Percentiles rank a stretch among this genome's conserved stretches.
These are phyloP conservation scores for Helichrysum umbraculigerum DNA, from an alignment of 129 eudicot species.

Conservation along the genomic window DNA sequence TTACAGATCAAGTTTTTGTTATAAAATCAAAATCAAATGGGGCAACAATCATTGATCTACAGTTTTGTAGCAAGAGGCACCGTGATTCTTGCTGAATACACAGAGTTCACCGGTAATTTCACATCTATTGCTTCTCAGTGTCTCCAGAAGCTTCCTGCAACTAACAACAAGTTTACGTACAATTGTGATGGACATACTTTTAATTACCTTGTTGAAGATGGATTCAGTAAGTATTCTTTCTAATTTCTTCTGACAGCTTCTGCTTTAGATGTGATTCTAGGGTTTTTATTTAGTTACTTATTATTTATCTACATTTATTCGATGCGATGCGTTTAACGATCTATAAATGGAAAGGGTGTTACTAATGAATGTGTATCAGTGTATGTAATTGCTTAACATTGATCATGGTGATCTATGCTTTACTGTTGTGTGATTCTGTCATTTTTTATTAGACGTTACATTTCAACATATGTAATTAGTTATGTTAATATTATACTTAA, in stretches of 20 bases:
- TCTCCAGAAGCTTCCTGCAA: slow-evolving; percentile 58
- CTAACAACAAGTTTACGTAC: slow-evolving; percentile 52
- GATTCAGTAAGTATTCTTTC: slow-evolving; percentile 38
- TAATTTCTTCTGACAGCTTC: neutral
- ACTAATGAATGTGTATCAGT: no score
- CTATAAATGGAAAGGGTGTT: neutral
- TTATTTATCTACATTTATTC: neutral
- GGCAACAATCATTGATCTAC: slow-evolving; percentile 50
- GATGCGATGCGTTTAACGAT: neutral
- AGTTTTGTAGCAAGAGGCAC: slow-evolving; percentile 55
- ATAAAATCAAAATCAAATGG: slow-evolving; percentile 33
- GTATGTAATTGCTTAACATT: no score
- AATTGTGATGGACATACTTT: slow-evolving; percentile 61
- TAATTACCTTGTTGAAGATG: slow-evolving; percentile 61
- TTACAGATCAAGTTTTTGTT: neutral
- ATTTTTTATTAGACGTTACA: neutral
- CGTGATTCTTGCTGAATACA: slow-evolving; percentile 53
- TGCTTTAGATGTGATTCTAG: no score
- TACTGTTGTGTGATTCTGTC: neutral
- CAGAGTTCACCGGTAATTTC: slow-evolving; percentile 59
- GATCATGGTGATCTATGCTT: neutral
- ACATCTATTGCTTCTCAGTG: slow-evolving; percentile 53
- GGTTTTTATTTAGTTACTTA: neutral
- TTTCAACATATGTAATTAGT: neutral
- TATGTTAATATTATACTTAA: neutral